These are phyloP conservation scores for Ceratorhiza oryzae-sativae DNA, from an alignment of 1,284 basidiomycete genomes.

Conservation along the genomic window DNA sequence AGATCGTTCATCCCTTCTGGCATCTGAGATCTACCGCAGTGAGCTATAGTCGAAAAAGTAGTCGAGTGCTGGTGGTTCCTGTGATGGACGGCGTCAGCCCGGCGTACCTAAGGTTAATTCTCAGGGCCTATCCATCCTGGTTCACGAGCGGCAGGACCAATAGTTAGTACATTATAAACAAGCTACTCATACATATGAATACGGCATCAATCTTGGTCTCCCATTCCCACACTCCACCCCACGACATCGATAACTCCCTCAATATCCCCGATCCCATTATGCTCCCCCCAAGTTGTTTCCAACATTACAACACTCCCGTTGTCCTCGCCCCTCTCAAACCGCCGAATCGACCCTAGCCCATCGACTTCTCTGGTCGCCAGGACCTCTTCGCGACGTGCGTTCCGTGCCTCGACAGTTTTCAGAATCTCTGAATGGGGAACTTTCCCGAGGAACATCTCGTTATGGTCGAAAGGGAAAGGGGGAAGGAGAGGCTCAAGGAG, in stretches of 20 bases:
- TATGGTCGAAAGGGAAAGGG: conserved; percentile 51
- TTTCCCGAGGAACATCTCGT: conserved; percentile 8
- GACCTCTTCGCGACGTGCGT: conserved; percentile 54
- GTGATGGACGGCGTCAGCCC: no score
- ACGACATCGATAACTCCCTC: conserved; percentile 79
- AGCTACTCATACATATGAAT: background rate
- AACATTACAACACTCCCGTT: conserved; percentile 62
- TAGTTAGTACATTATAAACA: background rate
- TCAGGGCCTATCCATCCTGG: no score
- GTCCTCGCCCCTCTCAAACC: conserved; percentile 55
- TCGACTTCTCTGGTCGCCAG: conserved; percentile 59
- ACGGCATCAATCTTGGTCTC: background rate
- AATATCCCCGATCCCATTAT: conserved; percentile 68
- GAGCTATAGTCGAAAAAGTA: no score
- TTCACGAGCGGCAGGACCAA: background rate
- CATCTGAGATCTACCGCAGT: no score
- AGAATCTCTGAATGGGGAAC: conserved; percentile 33
- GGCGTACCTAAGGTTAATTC: no score
- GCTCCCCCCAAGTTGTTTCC: conserved; percentile 68
- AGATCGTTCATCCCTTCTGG: no score
- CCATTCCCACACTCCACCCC: conserved; percentile 41
- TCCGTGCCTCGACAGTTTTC: conserved; percentile 52
- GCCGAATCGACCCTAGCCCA: conserved; percentile 65
- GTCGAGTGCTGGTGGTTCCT: no score
- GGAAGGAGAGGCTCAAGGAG: conserved; percentile 72